Conservation (phyloP, 1,139 yeast species). For the Saccharomyces hybrid region DNA sequence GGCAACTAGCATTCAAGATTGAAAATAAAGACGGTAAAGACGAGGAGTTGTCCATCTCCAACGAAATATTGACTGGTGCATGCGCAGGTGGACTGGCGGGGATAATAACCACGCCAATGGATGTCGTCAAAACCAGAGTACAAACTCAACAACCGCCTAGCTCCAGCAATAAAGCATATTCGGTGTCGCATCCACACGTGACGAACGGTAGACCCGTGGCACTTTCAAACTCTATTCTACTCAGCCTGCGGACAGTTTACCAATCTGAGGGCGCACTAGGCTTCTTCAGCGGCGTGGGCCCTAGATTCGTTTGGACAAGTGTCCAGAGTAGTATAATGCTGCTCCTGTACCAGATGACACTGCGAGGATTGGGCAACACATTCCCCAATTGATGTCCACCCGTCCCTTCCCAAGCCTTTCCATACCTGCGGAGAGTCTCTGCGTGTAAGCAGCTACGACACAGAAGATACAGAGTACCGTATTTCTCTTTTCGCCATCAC, state of each 20-base stretch:
- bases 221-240: constrained; percentile 45
- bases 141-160: constrained; percentile 53
- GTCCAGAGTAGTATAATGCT: constrained; percentile 93
- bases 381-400: background rate
- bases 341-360: constrained; percentile 59
- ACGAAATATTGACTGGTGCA: constrained; percentile 82
- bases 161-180: background rate
- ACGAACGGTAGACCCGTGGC: constrained; percentile 26
- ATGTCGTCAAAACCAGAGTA: constrained; percentile 86
- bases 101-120: constrained; percentile 71
- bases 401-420: no score
- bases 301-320: constrained; percentile 93
- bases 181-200: constrained; percentile 2
- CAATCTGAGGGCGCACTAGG: constrained; percentile 70
- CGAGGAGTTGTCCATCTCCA: constrained; percentile 45
- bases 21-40: constrained; percentile 21
- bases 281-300: constrained; percentile 90
- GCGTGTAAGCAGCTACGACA: background rate
- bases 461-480: background rate
- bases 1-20: constrained; percentile 47
- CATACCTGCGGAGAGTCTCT: no score
- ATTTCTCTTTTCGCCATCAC: background rate
- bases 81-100: constrained; percentile 97
- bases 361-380: constrained; percentile 27
- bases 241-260: constrained; percentile 61